These are phyloP conservation scores for Beauveria rudraprayagi DNA, from an alignment of 2,329 filamentous ascomycete species.

Conservation along the genomic window DNA sequence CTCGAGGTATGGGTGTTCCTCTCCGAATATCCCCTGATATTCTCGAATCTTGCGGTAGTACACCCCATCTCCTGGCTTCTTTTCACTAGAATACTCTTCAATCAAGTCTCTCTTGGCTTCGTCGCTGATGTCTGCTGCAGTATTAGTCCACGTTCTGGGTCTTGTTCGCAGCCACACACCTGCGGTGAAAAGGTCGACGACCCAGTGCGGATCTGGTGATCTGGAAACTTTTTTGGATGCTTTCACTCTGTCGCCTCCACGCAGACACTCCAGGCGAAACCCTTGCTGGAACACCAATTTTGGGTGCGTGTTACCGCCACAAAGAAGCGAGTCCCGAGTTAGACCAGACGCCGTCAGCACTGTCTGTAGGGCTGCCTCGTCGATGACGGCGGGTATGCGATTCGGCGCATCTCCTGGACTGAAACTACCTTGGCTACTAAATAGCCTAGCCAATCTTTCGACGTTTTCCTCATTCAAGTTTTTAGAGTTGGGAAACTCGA, in stretches of 20 bases:
- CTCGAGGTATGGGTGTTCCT: constrained; percentile 16
- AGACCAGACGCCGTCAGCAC: constrained; percentile 13
- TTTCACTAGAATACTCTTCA: constrained; percentile 14
- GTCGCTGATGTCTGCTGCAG: not conserved
- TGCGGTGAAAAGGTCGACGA: not conserved
- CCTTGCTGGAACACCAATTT: constrained; percentile 16
- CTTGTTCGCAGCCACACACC: not conserved
- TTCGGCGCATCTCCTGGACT: constrained; percentile 19
- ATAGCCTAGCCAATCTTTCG: constrained; percentile 16
- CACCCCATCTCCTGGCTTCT: constrained; percentile 13
- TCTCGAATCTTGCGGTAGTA: constrained; percentile 17
- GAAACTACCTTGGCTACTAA: constrained; percentile 14
- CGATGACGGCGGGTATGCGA: constrained; percentile 23
- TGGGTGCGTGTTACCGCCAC: not conserved
- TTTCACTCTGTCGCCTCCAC: constrained; percentile 18
- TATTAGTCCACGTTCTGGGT: not conserved
- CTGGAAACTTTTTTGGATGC: constrained; percentile 4
- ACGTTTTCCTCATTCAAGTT: constrained; percentile 17
- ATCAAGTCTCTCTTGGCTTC: not conserved
- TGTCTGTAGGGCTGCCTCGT: constrained; percentile 18
- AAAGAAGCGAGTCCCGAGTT: not conserved
- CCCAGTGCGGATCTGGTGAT: not conserved
- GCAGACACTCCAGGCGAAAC: constrained; percentile 18
- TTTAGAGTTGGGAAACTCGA: constrained; percentile 15
- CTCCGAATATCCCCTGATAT: constrained; percentile 14